These are phyloP conservation scores for Saccharum spontaneum DNA, from an alignment of 176 grass and related monocot genomes.

Conservation along the genomic window DNA sequence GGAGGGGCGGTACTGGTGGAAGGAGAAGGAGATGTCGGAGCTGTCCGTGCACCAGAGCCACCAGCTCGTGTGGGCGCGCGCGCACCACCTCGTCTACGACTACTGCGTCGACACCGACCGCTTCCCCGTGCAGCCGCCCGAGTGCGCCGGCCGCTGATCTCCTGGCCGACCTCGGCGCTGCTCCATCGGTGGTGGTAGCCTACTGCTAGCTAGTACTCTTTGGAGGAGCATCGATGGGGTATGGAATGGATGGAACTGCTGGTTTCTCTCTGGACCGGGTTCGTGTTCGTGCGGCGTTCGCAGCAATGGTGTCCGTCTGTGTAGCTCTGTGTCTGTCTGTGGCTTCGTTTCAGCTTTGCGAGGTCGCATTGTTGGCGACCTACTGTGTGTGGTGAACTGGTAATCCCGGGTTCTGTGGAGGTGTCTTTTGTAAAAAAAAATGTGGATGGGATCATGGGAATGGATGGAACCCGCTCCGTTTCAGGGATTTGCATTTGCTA, in stretches of 20 bases:
- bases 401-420: background rate
- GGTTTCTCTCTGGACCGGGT: slow-evolving; percentile 19
- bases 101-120: slow-evolving; percentile 81
- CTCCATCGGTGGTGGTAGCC: too few relatives aligned
- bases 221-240: too few relatives aligned
- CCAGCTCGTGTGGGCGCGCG: slow-evolving; percentile 90
- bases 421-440: slow-evolving; percentile 6
- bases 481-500: background rate
- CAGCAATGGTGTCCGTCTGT: background rate
- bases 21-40: slow-evolving; percentile 95
- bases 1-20: slow-evolving; percentile 94
- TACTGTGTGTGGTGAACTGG: background rate
- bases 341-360: background rate
- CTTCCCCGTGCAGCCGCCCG: slow-evolving; percentile 70
- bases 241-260: slow-evolving; percentile 45
- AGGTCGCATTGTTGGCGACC: background rate
- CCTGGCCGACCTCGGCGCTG: too few relatives aligned
- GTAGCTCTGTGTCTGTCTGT: background rate
- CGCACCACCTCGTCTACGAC: slow-evolving; percentile 93
- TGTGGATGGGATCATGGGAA: background rate
- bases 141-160: slow-evolving; percentile 55
- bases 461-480: background rate
- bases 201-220: too few relatives aligned
- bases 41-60: slow-evolving; percentile 92
- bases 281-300: background rate